Evolutionary conservation across 257 asterid species (phyloP), one percentile per base, ranked within the genome.

Genomic region (Cordia subcordata): DNA sequence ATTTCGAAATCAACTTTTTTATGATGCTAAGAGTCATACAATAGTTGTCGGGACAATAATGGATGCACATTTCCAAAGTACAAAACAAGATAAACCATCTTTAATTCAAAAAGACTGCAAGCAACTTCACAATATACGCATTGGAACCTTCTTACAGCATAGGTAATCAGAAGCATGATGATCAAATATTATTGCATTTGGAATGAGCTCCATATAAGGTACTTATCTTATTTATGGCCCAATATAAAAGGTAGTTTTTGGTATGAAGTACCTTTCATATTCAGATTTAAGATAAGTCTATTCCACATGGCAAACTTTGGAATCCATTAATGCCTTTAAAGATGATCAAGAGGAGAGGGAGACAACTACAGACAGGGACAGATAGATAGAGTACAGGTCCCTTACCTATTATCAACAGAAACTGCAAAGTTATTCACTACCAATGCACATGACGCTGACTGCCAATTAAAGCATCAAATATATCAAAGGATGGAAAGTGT

Each of bases 381-480:
- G 45, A 69, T 37, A 68, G 53, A 61, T 57, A 45, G 15, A 58
- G 66, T 50, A 61, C 62, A 66, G 50, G 69, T 51, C 40, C 54
- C 66, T 72, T 69, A 89, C 97, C 90, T 84, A 66, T 85, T 85
- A 72, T 85, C 95, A 71, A 62, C 79, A 57, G 92, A 77, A 65
- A 73, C 78, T 16, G 95, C 95, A 71, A 82, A 92, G 77, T 74
- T 84, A 82, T 92, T 92, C 80, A 92, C 62, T 15, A 88, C 96
- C 77, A 88, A 77, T 72, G 59, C 47, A 71, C 99, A 88, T n/a
- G 99, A 86, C 13, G 93, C 79, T 62, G 96, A 86, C 96, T 91
- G 96, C 72, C 62, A 74, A 72, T 75, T 58, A 49, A 20, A 74
- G 58, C 61, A 68, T 56, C 56, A 57, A n/a, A 49, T 55, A 57